Percentiles rank a stretch among this genome's conserved stretches.
Evolutionary conservation across 257 asterid species (phyloP).

Genomic region (Penstemon barbatus): DNA sequence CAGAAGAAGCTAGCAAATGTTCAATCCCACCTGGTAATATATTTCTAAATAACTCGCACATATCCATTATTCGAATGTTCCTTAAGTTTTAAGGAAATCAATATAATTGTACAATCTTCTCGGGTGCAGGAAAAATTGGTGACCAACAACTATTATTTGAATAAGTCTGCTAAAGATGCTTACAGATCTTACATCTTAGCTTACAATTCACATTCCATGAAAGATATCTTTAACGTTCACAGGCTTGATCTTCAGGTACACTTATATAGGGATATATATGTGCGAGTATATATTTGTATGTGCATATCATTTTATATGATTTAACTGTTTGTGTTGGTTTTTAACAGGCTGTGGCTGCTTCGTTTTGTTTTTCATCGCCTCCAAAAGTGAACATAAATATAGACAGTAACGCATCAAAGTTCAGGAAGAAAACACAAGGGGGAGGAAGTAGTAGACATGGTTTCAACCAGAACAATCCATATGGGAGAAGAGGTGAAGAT

Average conservation of each 20-base stretch:
- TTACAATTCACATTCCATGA: conserved; percentile 90
- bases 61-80: neutral
- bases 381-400: conserved; percentile 75
- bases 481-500: conserved; percentile 63
- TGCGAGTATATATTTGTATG: neutral
- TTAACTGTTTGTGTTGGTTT: neutral
- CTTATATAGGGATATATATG: neutral
- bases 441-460: conserved; percentile 60
- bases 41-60: neutral
- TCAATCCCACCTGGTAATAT: conserved; percentile 78
- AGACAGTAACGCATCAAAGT: conserved; percentile 81
- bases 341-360: conserved; percentile 89
- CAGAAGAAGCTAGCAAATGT: conserved; percentile 69
- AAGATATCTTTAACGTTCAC: conserved; percentile 87
- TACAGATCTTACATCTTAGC: conserved; percentile 84
- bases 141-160: conserved; percentile 64
- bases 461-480: conserved; percentile 60
- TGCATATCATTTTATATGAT: neutral
- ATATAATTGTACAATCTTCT: neutral
- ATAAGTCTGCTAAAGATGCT: conserved; percentile 92
- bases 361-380: conserved; percentile 79
- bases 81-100: neutral
- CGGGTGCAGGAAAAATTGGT: conserved; percentile 69
- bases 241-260: conserved; percentile 85
- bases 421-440: conserved; percentile 54